Evolutionary conservation across 805 yeast genomes (phyloP).

Genomic region (Candida suzukii): DNA sequence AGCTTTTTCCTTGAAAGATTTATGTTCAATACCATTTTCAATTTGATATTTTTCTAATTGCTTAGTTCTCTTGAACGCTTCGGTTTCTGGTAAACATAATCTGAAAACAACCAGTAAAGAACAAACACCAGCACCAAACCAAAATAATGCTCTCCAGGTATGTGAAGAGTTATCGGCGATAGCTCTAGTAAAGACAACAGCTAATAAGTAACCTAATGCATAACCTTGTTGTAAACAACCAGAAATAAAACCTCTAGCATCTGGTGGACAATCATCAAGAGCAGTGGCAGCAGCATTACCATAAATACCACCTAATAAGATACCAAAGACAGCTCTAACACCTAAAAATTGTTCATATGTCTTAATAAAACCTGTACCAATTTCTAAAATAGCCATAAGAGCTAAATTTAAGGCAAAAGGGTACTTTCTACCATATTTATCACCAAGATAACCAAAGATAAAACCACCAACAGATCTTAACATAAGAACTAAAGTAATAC

Average conservation of each 20-base stretch:
- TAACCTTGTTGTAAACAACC: constrained; percentile 80
- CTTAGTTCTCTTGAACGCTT: constrained; percentile 39
- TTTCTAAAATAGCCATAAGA: constrained; percentile 45
- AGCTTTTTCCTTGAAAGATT: constrained; percentile 27
- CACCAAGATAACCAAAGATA: constrained; percentile 53
- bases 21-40: constrained; percentile 23
- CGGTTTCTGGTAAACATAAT: constrained; percentile 42
- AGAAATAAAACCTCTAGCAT: constrained; percentile 51
- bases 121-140: constrained; percentile 62
- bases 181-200: constrained; percentile 59
- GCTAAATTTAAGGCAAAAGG: constrained; percentile 42
- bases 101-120: constrained; percentile 35
- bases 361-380: constrained; percentile 56
- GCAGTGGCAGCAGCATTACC: constrained; percentile 50
- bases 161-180: constrained; percentile 45
- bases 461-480: constrained; percentile 61
- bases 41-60: constrained; percentile 25
- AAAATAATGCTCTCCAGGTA: constrained; percentile 59
- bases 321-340: constrained; percentile 57
- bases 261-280: constrained; percentile 44
- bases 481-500: constrained; percentile 62
- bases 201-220: constrained; percentile 60
- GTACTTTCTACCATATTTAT: constrained; percentile 54
- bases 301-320: constrained; percentile 50
- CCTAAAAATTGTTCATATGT: constrained; percentile 53